These are phyloP conservation scores for Helotiales sp. DNA, from an alignment of 2,329 filamentous ascomycete species.

Conservation along the genomic window DNA sequence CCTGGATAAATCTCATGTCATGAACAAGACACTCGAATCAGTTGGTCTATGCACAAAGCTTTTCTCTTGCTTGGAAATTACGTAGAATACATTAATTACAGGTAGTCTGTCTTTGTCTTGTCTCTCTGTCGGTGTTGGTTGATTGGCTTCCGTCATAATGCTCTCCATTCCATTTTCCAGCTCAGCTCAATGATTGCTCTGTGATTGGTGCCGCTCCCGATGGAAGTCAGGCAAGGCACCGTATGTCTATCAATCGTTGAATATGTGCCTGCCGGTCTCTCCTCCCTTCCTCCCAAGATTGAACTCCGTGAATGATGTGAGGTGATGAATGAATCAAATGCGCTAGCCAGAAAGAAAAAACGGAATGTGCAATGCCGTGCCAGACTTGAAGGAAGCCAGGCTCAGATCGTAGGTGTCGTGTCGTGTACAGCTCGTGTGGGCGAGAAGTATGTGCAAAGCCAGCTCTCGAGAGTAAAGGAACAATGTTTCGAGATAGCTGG, in stretches of 20 bases:
- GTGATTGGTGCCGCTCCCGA: neutral
- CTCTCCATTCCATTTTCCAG: conserved; percentile 11
- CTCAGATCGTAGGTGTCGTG: conserved; percentile 4
- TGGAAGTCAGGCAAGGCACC: neutral
- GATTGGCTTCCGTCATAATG: conserved; percentile 20
- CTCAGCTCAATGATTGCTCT: conserved; percentile 6
- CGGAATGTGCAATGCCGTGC: conserved; percentile 9
- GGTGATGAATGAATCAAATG: conserved; percentile 2
- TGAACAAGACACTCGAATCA: neutral
- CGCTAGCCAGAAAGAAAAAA: conserved; percentile 8
- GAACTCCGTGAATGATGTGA: conserved; percentile 12
- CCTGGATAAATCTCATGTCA: neutral
- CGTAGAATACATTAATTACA: conserved; percentile 39
- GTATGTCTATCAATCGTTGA: conserved; percentile 1
- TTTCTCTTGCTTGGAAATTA: conserved; percentile 28
- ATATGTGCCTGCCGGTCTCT: neutral
- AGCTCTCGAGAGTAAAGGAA: conserved; percentile 15
- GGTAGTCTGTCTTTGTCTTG: conserved; percentile 3
- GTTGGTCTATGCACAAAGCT: neutral
- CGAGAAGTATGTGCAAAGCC: conserved; percentile 17
- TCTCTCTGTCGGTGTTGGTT: conserved; percentile 3
- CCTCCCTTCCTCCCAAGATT: conserved; percentile 4
- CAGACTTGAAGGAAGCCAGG: neutral
- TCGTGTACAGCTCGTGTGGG: conserved; percentile 15
- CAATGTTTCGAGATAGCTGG: conserved; percentile 17